These are phyloP conservation scores for Trametes cingulata DNA, from an alignment of 768 basidiomycete species.

Conservation along the genomic window DNA sequence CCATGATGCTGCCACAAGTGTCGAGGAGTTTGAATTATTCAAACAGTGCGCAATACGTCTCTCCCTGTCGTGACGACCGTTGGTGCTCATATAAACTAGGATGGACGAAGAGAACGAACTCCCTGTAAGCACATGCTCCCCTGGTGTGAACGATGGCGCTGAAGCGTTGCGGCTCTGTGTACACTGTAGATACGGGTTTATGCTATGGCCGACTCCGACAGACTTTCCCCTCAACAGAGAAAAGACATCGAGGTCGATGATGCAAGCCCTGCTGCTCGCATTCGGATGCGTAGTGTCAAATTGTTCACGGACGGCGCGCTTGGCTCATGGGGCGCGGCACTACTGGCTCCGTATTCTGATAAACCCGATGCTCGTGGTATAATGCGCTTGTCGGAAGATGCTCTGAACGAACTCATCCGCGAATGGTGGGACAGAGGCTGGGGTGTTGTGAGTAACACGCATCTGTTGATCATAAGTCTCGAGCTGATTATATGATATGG, in stretches of 20 bases:
- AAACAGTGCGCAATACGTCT: constrained; percentile 47
- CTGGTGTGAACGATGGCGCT: neutral
- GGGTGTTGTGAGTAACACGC: constrained; percentile 67
- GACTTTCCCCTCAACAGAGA: constrained; percentile 27
- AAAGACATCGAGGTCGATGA: constrained; percentile 33
- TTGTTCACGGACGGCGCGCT: constrained; percentile 84
- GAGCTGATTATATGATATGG: neutral
- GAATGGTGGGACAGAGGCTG: constrained; percentile 73
- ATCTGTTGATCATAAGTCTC: neutral
- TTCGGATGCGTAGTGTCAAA: constrained; percentile 60
- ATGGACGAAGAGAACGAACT: constrained; percentile 67
- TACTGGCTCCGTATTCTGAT: constrained; percentile 83
- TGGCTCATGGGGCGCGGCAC: constrained; percentile 90
- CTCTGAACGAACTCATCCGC: constrained; percentile 53
- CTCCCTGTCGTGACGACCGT: neutral
- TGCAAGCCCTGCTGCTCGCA: constrained; percentile 30
- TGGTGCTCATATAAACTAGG: constrained; percentile 39
- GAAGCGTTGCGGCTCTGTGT: neutral
- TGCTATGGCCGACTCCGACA: constrained; percentile 44
- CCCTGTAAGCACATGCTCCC: constrained; percentile 49
- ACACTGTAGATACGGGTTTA: constrained; percentile 40
- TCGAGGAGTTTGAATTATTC: constrained; percentile 63
- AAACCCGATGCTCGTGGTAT: constrained; percentile 70
- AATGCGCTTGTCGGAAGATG: constrained; percentile 58
- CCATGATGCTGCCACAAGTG: constrained; percentile 71